A percentile compares a stretch with the other conserved stretches of the same genome.
These are phyloP conservation scores for Berberis thunbergii DNA, from an alignment of 164 flowering plant genomes.

Conservation along the genomic window DNA sequence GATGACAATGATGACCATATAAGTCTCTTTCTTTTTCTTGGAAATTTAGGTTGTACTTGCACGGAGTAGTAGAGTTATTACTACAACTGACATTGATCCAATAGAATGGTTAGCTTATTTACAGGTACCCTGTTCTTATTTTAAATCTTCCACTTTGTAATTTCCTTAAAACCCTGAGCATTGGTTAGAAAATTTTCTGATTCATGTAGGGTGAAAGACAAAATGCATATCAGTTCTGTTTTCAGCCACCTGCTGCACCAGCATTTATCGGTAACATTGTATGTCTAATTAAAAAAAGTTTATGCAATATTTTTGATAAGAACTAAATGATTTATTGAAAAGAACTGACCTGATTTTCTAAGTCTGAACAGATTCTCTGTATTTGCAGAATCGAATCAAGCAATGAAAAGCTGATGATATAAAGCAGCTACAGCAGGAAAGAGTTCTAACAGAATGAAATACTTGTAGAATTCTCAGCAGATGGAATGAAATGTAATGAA, in stretches of 20 bases:
- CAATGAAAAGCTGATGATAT: no score
- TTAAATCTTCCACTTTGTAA: neutral
- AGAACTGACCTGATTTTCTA: no score
- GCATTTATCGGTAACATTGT: constrained; percentile 96
- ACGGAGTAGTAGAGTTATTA: constrained; percentile 59
- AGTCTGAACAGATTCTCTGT: no score
- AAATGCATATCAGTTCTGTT: constrained; percentile 79
- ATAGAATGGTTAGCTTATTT: constrained; percentile 64
- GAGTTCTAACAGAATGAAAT: no score
- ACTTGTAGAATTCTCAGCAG: no score
- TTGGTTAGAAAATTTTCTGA: neutral
- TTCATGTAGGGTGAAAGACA: constrained; percentile 54
- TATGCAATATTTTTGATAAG: neutral
- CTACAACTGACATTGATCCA: constrained; percentile 64
- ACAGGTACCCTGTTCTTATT: constrained; percentile 39
- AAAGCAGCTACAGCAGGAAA: no score
- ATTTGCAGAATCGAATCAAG: no score
- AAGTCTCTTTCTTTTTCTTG: neutral
- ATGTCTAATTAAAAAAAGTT: constrained; percentile 16
- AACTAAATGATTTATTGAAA: no score
- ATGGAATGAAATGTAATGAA: no score
- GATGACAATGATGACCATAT: neutral
- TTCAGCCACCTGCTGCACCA: constrained; percentile 85
- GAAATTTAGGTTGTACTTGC: constrained; percentile 85
- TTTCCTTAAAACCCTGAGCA: neutral